phyloP scores from a whole-genome alignment of 2,329 filamentous ascomycete species.

The Diaporthe longicolla region DNA sequence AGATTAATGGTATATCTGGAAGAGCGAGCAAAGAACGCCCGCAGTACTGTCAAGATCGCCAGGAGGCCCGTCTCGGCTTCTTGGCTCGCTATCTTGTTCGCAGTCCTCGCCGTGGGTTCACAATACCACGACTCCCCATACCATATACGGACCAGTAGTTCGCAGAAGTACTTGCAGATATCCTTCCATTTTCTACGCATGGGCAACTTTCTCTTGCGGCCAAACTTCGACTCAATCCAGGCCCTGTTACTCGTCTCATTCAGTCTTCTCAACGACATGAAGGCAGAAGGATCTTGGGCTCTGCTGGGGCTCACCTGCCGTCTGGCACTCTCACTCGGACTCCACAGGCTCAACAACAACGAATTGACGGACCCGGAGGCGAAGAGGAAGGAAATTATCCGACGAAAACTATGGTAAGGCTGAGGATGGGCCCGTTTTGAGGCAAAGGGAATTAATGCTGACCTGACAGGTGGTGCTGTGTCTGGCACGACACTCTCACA shows the following conservation, averaged over 20 bases:
- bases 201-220: slow-evolving; percentile 74
- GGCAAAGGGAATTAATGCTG: slow-evolving; percentile 41
- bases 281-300: slow-evolving; percentile 77
- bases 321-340: slow-evolving; percentile 74
- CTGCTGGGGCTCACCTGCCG: slow-evolving; percentile 74
- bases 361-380: slow-evolving; percentile 61
- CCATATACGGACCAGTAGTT: slow-evolving; percentile 70
- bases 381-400: slow-evolving; percentile 67
- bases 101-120: slow-evolving; percentile 74
- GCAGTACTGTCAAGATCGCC: slow-evolving; percentile 59
- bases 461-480: slow-evolving; percentile 67
- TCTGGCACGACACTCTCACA: slow-evolving; percentile 77
- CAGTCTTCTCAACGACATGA: slow-evolving; percentile 77
- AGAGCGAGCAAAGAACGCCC: slow-evolving; percentile 69
- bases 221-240: slow-evolving; percentile 76
- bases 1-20: slow-evolving; percentile 76
- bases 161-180: slow-evolving; percentile 73
- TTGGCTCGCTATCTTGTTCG: slow-evolving; percentile 76
- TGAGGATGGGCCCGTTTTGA: not conserved
- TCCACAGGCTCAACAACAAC: slow-evolving; percentile 65
- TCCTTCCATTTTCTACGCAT: slow-evolving; percentile 76
- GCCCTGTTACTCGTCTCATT: slow-evolving; percentile 74
- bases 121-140: slow-evolving; percentile 77
- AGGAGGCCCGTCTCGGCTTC: slow-evolving; percentile 70
- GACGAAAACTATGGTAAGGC: slow-evolving; percentile 68